Base-by-base conservation (phyloP, 805 yeast species). In the Candida qinlingensis region DNA sequence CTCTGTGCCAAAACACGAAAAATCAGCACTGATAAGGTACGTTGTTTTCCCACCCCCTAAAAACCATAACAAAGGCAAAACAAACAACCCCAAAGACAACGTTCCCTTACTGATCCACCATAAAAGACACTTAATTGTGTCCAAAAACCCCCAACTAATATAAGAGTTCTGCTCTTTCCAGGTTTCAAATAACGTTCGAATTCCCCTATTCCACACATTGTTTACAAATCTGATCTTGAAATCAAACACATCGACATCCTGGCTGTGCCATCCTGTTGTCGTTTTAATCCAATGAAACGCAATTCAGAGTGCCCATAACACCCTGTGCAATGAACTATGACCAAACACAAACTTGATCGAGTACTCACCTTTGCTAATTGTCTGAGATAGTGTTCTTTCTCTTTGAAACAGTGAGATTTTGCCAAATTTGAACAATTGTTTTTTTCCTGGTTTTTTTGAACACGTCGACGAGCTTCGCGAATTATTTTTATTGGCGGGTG, bases 391-490 rank as follows among this genome's bases (percentile, higher is more conserved):
- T 42, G 34, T 27, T 34, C 12, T 19, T 39, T 9, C 35, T 35
- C 7, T 10, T 9, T 19, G 8, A 31, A 11, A 12, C 12, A 38
- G 41, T 19, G 31, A 37, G 37, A 38, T 38, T 33, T 28, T 39
- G 7, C 10, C 33, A 37, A 29, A 37, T 34, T 39, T 39, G 26
- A 19, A 30, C 45, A n/a, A 5, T 37, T 39, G 44, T 41, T 38
- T 27, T 31, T 41, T 48, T 44, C 28, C 34, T 13, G 11, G 37
- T 44, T 48, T 48, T 48, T 48, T 40, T 44, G 47, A 30, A 45
- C 51, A 48, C 51, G 51, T 48, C 47, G 50, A 47, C 50, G 42
- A 47, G 19, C 37, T 47, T 47, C 50, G 50, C 50, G 50, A 38
- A 40, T 19, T 19, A 19, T 19, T 19, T 19, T 19, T 19, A 19